Evolutionary conservation across 2,329 filamentous ascomycete genomes (phyloP).

Genomic region (Xylaria polymorpha): DNA sequence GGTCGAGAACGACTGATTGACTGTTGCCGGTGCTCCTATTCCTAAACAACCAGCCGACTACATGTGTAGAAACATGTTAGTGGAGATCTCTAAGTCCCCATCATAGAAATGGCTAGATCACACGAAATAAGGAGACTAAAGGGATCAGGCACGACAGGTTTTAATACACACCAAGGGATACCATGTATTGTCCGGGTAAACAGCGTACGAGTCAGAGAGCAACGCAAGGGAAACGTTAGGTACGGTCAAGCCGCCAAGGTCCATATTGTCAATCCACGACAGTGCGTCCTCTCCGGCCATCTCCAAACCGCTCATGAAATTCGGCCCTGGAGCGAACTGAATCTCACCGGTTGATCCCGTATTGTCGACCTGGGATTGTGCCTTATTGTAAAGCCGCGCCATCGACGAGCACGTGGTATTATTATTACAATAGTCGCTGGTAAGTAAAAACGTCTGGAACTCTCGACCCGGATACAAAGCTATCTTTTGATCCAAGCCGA

Average conservation of each 20-base stretch:
- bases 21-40: slow-evolving; percentile 44
- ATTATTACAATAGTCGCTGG: slow-evolving; percentile 47
- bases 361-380: slow-evolving; percentile 42
- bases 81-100: too few relatives aligned
- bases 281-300: slow-evolving; percentile 39
- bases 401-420: slow-evolving; percentile 46
- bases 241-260: slow-evolving; percentile 41
- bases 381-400: slow-evolving; percentile 48
- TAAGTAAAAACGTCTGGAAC: slow-evolving; percentile 46
- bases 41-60: slow-evolving; percentile 49
- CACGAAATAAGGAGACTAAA: too few relatives aligned
- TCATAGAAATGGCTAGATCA: too few relatives aligned
- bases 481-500: slow-evolving; percentile 44
- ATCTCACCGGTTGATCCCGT: slow-evolving; percentile 45
- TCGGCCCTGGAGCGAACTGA: slow-evolving; percentile 37
- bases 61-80: too few relatives aligned
- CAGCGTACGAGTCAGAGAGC: slow-evolving; percentile 44
- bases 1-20: slow-evolving; percentile 48
- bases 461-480: slow-evolving; percentile 49
- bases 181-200: slow-evolving; percentile 48
- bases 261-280: slow-evolving; percentile 48
- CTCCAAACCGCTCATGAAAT: slow-evolving; percentile 47
- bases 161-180: slow-evolving; percentile 41
- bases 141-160: too few relatives aligned
- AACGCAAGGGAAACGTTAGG: slow-evolving; percentile 47